Conservation (phyloP, 331 rosid genomes). For the Dryas integrifolia region DNA sequence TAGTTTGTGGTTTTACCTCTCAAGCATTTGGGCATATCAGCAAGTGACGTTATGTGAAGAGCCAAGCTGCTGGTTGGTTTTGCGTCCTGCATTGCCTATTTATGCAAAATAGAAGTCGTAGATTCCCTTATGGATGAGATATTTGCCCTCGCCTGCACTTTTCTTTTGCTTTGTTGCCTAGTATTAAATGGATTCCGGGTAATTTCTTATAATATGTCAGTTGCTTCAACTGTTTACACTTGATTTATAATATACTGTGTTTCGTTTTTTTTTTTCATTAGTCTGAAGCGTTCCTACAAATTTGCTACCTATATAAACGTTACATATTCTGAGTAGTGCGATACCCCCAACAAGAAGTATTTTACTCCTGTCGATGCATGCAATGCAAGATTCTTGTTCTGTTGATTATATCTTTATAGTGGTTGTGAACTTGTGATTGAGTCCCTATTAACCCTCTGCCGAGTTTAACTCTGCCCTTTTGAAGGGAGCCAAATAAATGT, state of each 20-base stretch:
- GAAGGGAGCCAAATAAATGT: not conserved
- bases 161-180: not conserved
- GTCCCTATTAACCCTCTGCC: too few species aligned
- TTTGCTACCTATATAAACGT: too few species aligned
- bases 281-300: too few species aligned
- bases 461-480: not conserved
- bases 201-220: not conserved
- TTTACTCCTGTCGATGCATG: too few species aligned
- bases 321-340: too few species aligned
- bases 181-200: not conserved
- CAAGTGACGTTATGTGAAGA: conserved; percentile 60
- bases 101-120: not conserved
- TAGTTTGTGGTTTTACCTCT: not conserved
- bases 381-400: too few species aligned
- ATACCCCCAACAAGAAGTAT: too few species aligned
- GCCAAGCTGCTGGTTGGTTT: conserved; percentile 69
- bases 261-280: not conserved
- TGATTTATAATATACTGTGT: not conserved
- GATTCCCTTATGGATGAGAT: not conserved
- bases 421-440: too few species aligned
- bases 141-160: not conserved
- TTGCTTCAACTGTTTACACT: not conserved
- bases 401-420: too few species aligned
- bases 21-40: conserved; percentile 42
- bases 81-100: conserved; percentile 74